Conservation (phyloP, 495 filamentous ascomycete species). For the Daldinia caldariorum region DNA sequence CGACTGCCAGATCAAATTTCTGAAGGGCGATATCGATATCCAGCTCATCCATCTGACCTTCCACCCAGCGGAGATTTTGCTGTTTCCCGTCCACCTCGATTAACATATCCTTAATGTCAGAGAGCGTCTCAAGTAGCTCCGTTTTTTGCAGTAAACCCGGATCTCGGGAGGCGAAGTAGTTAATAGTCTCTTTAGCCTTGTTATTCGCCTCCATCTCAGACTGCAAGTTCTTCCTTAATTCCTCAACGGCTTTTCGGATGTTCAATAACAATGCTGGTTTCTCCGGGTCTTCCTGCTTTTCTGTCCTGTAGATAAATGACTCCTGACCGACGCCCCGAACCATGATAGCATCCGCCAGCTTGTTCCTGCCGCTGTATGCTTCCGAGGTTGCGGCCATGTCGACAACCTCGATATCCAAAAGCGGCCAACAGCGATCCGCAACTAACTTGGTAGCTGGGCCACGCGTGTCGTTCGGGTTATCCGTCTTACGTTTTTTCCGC, state of each 20-base stretch:
- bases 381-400: conserved; percentile 77
- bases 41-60: conserved; percentile 92
- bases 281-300: conserved; percentile 75
- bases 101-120: conserved; percentile 78
- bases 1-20: conserved; percentile 84
- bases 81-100: conserved; percentile 97
- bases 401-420: conserved; percentile 92
- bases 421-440: conserved; percentile 92
- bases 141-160: conserved; percentile 77
- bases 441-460: conserved; percentile 81
- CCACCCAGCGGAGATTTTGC: conserved; percentile 94
- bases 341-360: conserved; percentile 88
- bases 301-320: conserved; percentile 89
- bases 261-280: conserved; percentile 84
- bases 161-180: conserved; percentile 79
- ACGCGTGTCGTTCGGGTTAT: conserved; percentile 68
- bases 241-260: conserved; percentile 91
- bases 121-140: conserved; percentile 72
- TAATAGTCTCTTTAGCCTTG: conserved; percentile 80
- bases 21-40: conserved; percentile 96
- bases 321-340: conserved; percentile 85
- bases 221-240: conserved; percentile 81
- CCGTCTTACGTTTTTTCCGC: conserved; percentile 86
- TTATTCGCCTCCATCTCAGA: conserved; percentile 84
- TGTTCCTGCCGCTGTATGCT: conserved; percentile 64